Evolutionary conservation across 2,329 filamentous ascomycete species (phyloP), one percentile per base, ranked within the genome.

Genomic region (Penicillium sp.): DNA sequence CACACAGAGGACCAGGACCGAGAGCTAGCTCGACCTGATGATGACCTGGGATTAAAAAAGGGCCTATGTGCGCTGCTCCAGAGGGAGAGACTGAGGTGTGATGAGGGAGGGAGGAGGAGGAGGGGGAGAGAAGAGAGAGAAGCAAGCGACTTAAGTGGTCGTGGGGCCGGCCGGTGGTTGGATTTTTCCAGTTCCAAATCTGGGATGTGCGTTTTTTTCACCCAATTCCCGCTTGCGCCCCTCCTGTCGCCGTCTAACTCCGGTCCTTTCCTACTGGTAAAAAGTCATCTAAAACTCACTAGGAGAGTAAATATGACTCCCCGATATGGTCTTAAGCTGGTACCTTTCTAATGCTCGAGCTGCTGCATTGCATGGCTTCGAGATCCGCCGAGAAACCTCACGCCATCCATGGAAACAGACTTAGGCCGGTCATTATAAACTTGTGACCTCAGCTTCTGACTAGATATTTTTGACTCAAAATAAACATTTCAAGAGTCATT

Each of bases 1-100:
- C 73, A 76, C 74, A 75, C 72, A 76, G 67, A 72, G 67, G 71
- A 75, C 69, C 78, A 79, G 76, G 75, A 78, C 70, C 78, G 76
- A 80, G 77, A 67, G 66, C 72, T 73, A 73, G 71, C 77, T 79
- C 79, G 78, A 80, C 76, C 78, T 78, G 73, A 62, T 61, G 58
- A 67, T 69, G 48, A 58, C 60, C 56, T 53, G 60, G 73, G 74
- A 67, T 67, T 64, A 70, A 69, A 71, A 70, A 70, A 71, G 65
- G 67, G 71, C 67, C 74, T 77, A 74, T 76, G 73, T 76, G 74
- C 72, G 71, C 73, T 76, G 71, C 76, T 77, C 75, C 73, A 64
- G 62, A 67, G 66, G 67, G 70, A 67, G 69, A 70, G 65, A 69
- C 56, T 67, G 66, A 69, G 65, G 65, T 63, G 67, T 69, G 65